Evolutionary conservation across 495 filamentous ascomycete genomes (phyloP), one percentile per base, ranked within the genome.

Genomic region (Aspergillus hancockii): DNA sequence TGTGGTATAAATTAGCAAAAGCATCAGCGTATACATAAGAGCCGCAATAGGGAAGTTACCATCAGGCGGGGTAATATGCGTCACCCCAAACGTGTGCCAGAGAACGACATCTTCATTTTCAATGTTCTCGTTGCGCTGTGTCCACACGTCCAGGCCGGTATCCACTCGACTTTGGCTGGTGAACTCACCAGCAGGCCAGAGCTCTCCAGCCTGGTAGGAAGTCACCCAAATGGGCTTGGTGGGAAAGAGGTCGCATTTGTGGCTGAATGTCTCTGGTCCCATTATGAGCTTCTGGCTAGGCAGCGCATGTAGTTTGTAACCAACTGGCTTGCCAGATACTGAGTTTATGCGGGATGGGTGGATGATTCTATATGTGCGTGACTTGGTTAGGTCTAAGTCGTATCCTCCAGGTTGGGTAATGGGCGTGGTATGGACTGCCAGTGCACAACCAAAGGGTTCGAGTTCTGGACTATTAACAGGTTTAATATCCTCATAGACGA

Each of bases 241-340:
- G n/a, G n/a, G n/a, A n/a, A 90, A 93, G 70, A 90, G 87, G 22
- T 88, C 88, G 6, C 90, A 81, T 59, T 80, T 82, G 63, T 81
- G 78, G 70, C 91, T 82, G 75, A 83, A 89, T 64, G 77, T 83
- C n/a, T 82, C 74, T 5, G 71, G 73, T 60, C 90, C 83, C 3
- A 89, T 83, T n/a, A 93, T 78, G 61, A 92, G 83, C 49, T 85
- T 84, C 72, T 92, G 90, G 68, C 89, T 90, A 1, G 84, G 76
- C 0, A 82, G 83, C 0, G 83, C 77, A 49, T 79, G 71, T 63
- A 93, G 81, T 67, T 90, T 92, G 70, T 92, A 93, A 0, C 78
- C 88, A 0, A 90, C 83, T 0, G 87, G 81, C 54, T 86, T 81
- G 18, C 82, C 80, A 63, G 90, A 92, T 68, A 92, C 68, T 0